Evolutionary conservation across 1,284 basidiomycete species (phyloP), one percentile per base, ranked within the genome.

Genomic region (Cerioporus squamosus): DNA sequence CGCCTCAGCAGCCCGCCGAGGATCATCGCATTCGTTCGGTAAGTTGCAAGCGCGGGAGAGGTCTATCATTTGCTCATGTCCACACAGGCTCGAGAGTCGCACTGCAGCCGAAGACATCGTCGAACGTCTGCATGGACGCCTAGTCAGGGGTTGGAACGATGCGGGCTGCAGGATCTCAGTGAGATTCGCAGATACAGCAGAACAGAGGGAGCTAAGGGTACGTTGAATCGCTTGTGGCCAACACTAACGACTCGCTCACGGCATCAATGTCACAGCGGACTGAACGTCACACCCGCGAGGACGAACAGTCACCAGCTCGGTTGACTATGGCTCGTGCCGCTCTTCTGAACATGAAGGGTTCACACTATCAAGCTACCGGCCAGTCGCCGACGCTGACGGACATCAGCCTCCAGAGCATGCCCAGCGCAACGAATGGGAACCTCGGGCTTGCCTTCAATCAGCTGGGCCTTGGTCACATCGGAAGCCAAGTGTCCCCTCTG

Each of bases 21-120:
- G 56, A 88, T 90, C 60, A 90, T 91, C 57, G 88, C 88, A 0
- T 91, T 90, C 65, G 87, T 91, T 39, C 78, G 88, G 88, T 88
- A 61, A 23, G 80, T 46, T 22, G 23, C 18, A 33, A 51, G 2
- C 15, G 9, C 24, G 7, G 22, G 3, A 12, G 14, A 7, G 14
- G 7, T 44, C 23, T 6, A 42, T 4, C 8, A 38, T n/a, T 17
- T 20, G 22, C 18, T 47, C 18, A 26, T 10, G n/a, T 10, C 38
- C 59, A 12, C 26, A 5, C 61, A 91, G 90, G 52, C 75, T 91
- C 36, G 88, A 91, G 62, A 84, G 78, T 29, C 84, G 88, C 18
- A 29, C 63, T 0, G 88, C 86, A 0, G 90, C 89, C 2, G 87
- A 90, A 66, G 87, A 91, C 55, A 79, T 88, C 54, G 83, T 91